Evolutionary conservation across 352 stramenopile species (phyloP).

Genomic region (Phytophthora kernoviae): DNA sequence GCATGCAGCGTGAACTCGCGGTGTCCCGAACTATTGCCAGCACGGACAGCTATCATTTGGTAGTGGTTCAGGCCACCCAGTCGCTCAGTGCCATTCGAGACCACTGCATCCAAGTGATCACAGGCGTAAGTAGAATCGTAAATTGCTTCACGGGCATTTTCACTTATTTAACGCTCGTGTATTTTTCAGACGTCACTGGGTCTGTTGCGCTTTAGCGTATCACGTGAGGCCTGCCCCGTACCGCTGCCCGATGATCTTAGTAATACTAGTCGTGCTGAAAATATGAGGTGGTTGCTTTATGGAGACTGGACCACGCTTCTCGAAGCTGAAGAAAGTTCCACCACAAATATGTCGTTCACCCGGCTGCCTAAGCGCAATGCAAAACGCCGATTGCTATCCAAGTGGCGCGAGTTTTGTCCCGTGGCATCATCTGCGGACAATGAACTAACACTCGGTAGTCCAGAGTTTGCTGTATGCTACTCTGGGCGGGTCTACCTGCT

Average conservation of each 20-base stretch:
- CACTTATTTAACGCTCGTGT: conserved; percentile 4
- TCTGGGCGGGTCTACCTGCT: conserved; percentile 63
- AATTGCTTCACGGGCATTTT: background rate
- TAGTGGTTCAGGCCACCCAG: conserved; percentile 54
- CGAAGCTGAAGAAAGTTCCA: conserved; percentile 10
- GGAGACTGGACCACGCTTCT: conserved; percentile 51
- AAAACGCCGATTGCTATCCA: conserved; percentile 38
- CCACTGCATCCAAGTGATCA: conserved; percentile 67
- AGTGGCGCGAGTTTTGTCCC: conserved; percentile 70
- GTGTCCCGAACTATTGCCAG: conserved; percentile 1
- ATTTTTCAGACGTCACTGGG: conserved; percentile 46
- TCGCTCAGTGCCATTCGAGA: conserved; percentile 50
- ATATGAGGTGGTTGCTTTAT: conserved; percentile 68
- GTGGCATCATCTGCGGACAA: conserved; percentile 40
- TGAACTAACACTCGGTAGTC: conserved; percentile 39
- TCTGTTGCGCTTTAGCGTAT: conserved; percentile 47
- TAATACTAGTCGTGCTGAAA: conserved; percentile 39
- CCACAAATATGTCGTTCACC: conserved; percentile 3
- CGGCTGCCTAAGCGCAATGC: conserved; percentile 31
- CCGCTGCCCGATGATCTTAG: conserved; percentile 47
- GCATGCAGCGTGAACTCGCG: conserved; percentile 23
- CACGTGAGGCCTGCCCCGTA: conserved; percentile 36
- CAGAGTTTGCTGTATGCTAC: conserved; percentile 46
- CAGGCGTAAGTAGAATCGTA: conserved; percentile 42
- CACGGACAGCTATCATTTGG: conserved; percentile 30